Base-by-base conservation (phyloP, 345 rosid species). In the Eucalyptus tenuipes region DNA sequence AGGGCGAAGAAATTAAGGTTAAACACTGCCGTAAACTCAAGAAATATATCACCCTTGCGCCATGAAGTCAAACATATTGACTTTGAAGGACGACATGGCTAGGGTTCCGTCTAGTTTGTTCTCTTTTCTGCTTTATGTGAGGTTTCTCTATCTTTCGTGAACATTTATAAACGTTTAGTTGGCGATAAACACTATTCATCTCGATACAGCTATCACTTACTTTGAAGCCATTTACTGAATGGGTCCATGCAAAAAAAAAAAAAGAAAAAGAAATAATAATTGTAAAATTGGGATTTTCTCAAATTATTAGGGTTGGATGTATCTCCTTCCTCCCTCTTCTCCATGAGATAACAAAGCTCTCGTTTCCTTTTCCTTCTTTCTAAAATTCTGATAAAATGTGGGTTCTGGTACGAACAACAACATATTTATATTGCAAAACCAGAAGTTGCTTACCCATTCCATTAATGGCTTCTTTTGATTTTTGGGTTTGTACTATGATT, bases 241-340 rank as follows among this genome's bases (percentile, higher is more conserved):
- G 47, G 84, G 84, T 40, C 47, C 84, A 75, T 75, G 27, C 82
- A 18, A 71, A 7, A n/a, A 13, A 7, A n/a, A 13, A 61, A 12
- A 6, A 3, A 11, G 0, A 50, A 3, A 25, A 1, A 68, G 0
- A 8, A 9, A 68, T 17, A 33, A 10, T 10, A 18, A 71, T 68
- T 17, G 17, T 33, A 10, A 75, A 75, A 75, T 27, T 37, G 47
- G 47, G 84, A 9, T 40, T 75, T 75, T 75, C 29, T 20, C 24
- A 40, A 75, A 75, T 40, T 12, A 37, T 75, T 37, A 40, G 82
- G 82, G 47, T 75, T 37, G 45, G 82, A 20, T 37, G 82, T 24
- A 37, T 75, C 82, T 37, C 52, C 7, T 1, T 1, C 3, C 29
- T 55, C 37, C 37, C 81, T 18, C 45, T 71, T 42, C 45, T 9